These are phyloP conservation scores for Pythium utonaiense DNA, from an alignment of 352 stramenopile genomes.

Conservation along the genomic window DNA sequence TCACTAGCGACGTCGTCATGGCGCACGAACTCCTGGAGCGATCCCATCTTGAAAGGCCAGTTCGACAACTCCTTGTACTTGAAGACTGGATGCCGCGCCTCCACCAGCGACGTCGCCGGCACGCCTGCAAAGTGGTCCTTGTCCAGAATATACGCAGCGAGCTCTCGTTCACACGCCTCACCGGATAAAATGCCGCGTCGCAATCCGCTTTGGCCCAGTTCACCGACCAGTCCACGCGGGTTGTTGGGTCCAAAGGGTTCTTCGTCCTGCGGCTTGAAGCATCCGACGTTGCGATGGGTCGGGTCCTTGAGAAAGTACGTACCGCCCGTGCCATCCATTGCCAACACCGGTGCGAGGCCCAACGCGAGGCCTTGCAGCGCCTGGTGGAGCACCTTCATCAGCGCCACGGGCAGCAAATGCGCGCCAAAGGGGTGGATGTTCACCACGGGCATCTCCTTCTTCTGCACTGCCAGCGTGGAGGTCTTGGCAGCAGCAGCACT, in stretches of 20 bases:
- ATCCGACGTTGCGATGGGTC: slow-evolving; percentile 90
- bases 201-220: slow-evolving; percentile 77
- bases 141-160: slow-evolving; percentile 97
- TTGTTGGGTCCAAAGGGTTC: slow-evolving; percentile 98
- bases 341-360: slow-evolving; percentile 89
- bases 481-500: background rate
- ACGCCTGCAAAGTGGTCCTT: slow-evolving; percentile 82
- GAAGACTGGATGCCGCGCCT: slow-evolving; percentile 72
- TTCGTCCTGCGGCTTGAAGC: slow-evolving; percentile 99
- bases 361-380: slow-evolving; percentile 88
- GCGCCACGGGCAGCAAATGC: slow-evolving; percentile 63
- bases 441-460: slow-evolving; percentile 44
- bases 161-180: slow-evolving; percentile 95
- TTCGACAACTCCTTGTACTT: slow-evolving; percentile 54
- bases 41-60: slow-evolving; percentile 92
- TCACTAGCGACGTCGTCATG: slow-evolving; percentile 95
- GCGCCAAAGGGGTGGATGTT: slow-evolving; percentile 80
- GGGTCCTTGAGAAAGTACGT: slow-evolving; percentile 98
- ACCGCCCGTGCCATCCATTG: slow-evolving; percentile 95
- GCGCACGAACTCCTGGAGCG: slow-evolving; percentile 95
- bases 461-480: slow-evolving; percentile 22
- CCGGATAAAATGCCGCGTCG: slow-evolving; percentile 93
- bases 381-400: slow-evolving; percentile 86
- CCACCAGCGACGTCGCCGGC: slow-evolving; percentile 75
- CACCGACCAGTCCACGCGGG: slow-evolving; percentile 89